These are phyloP conservation scores for Capsicum pubescens DNA, from an alignment of 257 asterid genomes.

Conservation along the genomic window DNA sequence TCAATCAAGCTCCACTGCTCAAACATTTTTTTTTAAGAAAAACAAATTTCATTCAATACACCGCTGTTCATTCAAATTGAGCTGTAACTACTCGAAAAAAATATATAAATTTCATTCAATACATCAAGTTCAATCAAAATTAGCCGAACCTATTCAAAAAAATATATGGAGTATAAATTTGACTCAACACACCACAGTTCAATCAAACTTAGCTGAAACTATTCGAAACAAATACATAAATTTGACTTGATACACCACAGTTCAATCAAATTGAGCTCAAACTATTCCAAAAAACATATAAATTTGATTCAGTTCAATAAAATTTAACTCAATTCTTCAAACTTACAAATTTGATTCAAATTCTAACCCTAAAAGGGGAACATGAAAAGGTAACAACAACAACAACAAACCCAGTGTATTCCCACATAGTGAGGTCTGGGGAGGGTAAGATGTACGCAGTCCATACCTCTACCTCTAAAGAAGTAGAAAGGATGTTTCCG, in stretches of 20 bases:
- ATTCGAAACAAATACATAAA: not conserved
- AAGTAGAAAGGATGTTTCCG: too few relatives aligned
- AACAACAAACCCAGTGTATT: too few relatives aligned
- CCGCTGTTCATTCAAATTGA: not conserved
- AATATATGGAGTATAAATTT: too few relatives aligned
- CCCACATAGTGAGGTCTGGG: too few relatives aligned
- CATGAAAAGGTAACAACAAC: not conserved
- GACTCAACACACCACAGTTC: too few relatives aligned
- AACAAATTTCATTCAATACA: not conserved
- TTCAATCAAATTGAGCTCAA: not conserved
- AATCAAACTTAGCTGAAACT: not conserved
- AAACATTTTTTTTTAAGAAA: not conserved
- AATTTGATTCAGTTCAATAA: not conserved
- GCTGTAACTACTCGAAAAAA: not conserved
- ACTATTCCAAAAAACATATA: not conserved
- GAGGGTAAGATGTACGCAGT: too few relatives aligned
- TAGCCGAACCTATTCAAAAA: not conserved
- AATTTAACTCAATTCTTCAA: not conserved
- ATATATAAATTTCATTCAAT: not conserved
- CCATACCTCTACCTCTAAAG: too few relatives aligned
- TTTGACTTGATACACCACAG: not conserved
- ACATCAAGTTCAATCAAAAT: too few relatives aligned
- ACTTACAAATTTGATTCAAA: not conserved
- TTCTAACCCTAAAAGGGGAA: slow-evolving; percentile 42
- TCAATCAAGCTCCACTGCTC: not conserved